phyloP scores from a whole-genome alignment of 2,329 filamentous ascomycete genomes.

The Pseudogymnoascus sp. region DNA sequence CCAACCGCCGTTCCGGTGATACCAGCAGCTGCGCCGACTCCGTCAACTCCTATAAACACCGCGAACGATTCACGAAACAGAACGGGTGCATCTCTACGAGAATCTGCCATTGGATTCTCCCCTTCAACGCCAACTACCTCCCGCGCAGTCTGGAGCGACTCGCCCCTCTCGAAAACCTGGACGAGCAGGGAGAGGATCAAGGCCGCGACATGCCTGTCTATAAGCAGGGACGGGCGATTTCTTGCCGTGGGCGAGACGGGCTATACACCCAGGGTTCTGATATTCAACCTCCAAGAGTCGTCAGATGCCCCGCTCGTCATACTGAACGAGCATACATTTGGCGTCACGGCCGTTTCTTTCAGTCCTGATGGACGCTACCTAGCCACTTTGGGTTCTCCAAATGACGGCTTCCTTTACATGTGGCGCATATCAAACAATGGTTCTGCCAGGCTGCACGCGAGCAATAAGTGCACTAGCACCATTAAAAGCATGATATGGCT shows the following conservation, averaged over 20 bases:
- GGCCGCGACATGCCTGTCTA: slow-evolving; percentile 79
- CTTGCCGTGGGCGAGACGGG: slow-evolving; percentile 92
- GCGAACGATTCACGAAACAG: slow-evolving; percentile 56
- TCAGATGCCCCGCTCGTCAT: slow-evolving; percentile 76
- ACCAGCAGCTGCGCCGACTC: slow-evolving; percentile 46
- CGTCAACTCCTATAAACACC: slow-evolving; percentile 46
- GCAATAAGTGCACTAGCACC: slow-evolving; percentile 85
- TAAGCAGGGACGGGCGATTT: slow-evolving; percentile 80
- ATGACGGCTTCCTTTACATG: slow-evolving; percentile 89
- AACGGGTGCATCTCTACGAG: slow-evolving; percentile 40
- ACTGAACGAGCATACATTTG: slow-evolving; percentile 82
- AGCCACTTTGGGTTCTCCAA: slow-evolving; percentile 78
- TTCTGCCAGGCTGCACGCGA: slow-evolving; percentile 68
- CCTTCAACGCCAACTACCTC: slow-evolving; percentile 27
- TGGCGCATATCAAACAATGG: slow-evolving; percentile 81
- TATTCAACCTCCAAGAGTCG: slow-evolving; percentile 80
- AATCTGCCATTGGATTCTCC: slow-evolving; percentile 32
- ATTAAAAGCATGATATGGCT: slow-evolving; percentile 88
- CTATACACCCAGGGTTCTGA: slow-evolving; percentile 81
- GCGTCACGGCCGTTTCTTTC: slow-evolving; percentile 82
- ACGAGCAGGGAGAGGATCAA: slow-evolving; percentile 89
- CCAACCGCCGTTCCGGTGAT: slow-evolving; percentile 62
- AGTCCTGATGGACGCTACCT: slow-evolving; percentile 79
- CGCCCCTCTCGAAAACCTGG: slow-evolving; percentile 62
- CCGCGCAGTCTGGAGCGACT: slow-evolving; percentile 51